Percentiles rank a stretch among this genome's conserved stretches.
phyloP scores from a whole-genome alignment of 2,329 filamentous ascomycete genomes.

The Coleophoma cylindrospora region DNA sequence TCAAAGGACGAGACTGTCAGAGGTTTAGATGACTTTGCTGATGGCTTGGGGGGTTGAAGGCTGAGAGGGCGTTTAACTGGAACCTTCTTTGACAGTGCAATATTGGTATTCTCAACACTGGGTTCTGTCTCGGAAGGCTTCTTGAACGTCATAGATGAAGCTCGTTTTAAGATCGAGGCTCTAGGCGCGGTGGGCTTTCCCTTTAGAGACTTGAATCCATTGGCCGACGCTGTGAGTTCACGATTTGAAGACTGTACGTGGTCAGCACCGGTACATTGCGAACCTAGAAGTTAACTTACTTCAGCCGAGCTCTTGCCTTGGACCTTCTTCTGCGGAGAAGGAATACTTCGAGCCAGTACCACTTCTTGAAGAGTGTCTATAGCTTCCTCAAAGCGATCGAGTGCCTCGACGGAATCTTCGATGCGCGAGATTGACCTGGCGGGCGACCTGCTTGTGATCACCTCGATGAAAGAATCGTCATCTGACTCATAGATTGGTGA shows the following conservation, averaged over 20 bases:
- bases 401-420: conserved; percentile 58
- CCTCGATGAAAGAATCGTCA: conserved; percentile 30
- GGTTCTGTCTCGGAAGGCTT: background rate
- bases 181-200: conserved; percentile 30
- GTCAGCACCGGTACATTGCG: no score
- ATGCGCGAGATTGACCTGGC: conserved; percentile 41
- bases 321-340: conserved; percentile 11
- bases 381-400: conserved; percentile 57
- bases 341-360: conserved; percentile 17
- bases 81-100: conserved; percentile 20
- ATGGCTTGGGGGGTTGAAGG: conserved; percentile 34
- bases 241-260: no score
- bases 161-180: conserved; percentile 15
- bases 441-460: conserved; percentile 30
- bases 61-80: conserved; percentile 33
- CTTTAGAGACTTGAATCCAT: conserved; percentile 35
- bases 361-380: conserved; percentile 38
- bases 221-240: conserved; percentile 24
- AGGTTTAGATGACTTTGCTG: conserved; percentile 47
- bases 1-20: conserved; percentile 53
- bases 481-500: conserved; percentile 6
- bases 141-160: conserved; percentile 20
- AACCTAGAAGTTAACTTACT: no score
- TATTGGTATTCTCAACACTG: background rate
- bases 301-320: no score